A percentile compares a stretch with the other conserved stretches of the same genome.
Conservation (phyloP, 129 eudicot species). For the Flaveria trinervia region DNA sequence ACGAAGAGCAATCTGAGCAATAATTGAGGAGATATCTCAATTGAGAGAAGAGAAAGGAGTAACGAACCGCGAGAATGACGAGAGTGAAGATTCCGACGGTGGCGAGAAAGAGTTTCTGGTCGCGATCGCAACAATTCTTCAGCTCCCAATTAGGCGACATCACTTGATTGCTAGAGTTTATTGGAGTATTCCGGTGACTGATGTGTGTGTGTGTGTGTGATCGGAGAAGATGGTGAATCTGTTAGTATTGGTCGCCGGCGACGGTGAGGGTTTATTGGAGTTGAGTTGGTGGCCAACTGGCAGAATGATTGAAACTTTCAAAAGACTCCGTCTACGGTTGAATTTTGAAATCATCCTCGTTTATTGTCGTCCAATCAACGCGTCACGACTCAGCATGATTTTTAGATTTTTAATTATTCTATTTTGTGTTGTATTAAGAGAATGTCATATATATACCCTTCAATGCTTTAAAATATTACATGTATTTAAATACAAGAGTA, state of each 20-base stretch:
- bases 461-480: too few species aligned
- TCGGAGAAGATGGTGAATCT: background rate
- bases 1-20: background rate
- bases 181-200: background rate
- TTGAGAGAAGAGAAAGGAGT: background rate
- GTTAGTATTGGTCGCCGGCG: slow-evolving; percentile 5
- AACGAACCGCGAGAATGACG: slow-evolving; percentile 76
- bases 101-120: slow-evolving; percentile 70
- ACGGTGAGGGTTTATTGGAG: slow-evolving; percentile 17
- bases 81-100: slow-evolving; percentile 81
- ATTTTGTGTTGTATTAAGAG: too few species aligned
- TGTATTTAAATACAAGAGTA: too few species aligned
- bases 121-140: slow-evolving; percentile 67
- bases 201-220: background rate
- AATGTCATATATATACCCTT: too few species aligned
- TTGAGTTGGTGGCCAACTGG: slow-evolving; percentile 41
- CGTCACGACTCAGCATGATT: slow-evolving; percentile 6
- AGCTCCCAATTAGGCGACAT: slow-evolving; percentile 84
- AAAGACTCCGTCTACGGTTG: slow-evolving; percentile 34
- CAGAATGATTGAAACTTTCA: slow-evolving; percentile 20
- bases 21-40: background rate
- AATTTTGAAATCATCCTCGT: slow-evolving; percentile 15
- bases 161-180: background rate
- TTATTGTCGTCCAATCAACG: slow-evolving; percentile 17
- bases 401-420: too few species aligned